Evolutionary conservation across 306 rosid species (phyloP), one percentile per base, ranked within the genome.

Genomic region (Medicago ruthenica): DNA sequence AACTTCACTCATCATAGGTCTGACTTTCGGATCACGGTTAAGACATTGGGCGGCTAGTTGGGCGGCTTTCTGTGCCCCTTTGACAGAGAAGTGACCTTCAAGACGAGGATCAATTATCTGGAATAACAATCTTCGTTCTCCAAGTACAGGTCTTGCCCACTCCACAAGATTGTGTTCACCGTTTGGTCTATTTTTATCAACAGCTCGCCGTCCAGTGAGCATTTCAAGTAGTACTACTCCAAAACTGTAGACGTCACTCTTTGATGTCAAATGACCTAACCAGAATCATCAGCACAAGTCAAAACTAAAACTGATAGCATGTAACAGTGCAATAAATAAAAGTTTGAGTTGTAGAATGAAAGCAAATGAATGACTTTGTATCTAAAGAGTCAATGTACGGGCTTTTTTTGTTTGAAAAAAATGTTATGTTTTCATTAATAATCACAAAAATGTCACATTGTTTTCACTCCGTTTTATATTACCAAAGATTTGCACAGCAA

Each of bases 121-220:
- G 79, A 78, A 84, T 83, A 91, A 86, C 83, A 80, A 83, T 81
- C 93, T 91, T 85, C 88, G 86, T 84, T 93, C 98, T 54, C 87
- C 91, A 18, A 93, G 88, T 17, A 89, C 79, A 67, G 96, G 97
- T 64, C 90, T 88, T 14, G 97, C 91, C 98, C 98, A 93, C 76
- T 90, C 96, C 53, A 93, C 96, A 72, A 93, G 94, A 74, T 92
- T 93, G 80, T 91, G 98, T 65, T 93, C 98, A 31, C 97, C 97
- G 20, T 89, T 91, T 40, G 97, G 96, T 82, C 97, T 88, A 58
- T 82, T 86, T 81, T 93, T 93, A 70, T 93, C 98, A 66, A 93
- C 83, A 40, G 98, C 90, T 83, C 98, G 83, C 68, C 96, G 85
- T 18, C 98, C 98, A 0, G 93, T 91, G 57, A 93, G 85, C 93